Evolutionary conservation across 2,329 filamentous ascomycete genomes (phyloP), one percentile per base, ranked within the genome.

Genomic region (Cladophialophora immunda): DNA sequence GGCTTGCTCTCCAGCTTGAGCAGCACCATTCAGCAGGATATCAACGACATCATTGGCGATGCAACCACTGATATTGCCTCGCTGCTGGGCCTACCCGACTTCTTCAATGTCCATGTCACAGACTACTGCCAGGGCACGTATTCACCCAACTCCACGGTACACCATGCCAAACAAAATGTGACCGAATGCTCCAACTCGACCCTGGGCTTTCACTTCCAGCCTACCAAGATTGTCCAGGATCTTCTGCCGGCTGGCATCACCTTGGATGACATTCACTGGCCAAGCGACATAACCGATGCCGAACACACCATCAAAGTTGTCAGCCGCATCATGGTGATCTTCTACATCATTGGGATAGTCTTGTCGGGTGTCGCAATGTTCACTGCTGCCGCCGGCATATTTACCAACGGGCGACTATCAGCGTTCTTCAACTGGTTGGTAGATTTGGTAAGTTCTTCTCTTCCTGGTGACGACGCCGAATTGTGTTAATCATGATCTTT

Each of bases 21-120:
- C 65, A 73, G 78, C 62, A 75, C 78, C 41, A 75, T 85, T 62
- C 78, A 83, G 72, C 76, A 78, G 50, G 76, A 76, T n/a, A 66
- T 80, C 52, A 76, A 83, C 63, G 74, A 74, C 57, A 70, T 78
- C 1, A 71, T 81, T 41, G 77, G 76, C 72, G 77, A 79, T 56
- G 70, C 75, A 13, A 75, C 73, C 36, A 75, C 75, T 54, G 77
- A 78, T 58, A 74, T 86, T 29, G 81, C 83, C 22, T 75, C 81
- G 54, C 76, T 80, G 19, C 76, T 88, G 17, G 84, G 86, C 41
- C 79, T 89, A 38, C 80, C 86, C 47, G 84, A 89, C 75, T 90
- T 86, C 77, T 90, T 90, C 78, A 84, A 82, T 22, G 80, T 85
- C 17, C 86, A 90, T 75, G 73, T 89, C 63, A 83, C 89, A 77